Base-by-base conservation (phyloP, 73 alveolate genomes). In the Stentor roeselii region DNA sequence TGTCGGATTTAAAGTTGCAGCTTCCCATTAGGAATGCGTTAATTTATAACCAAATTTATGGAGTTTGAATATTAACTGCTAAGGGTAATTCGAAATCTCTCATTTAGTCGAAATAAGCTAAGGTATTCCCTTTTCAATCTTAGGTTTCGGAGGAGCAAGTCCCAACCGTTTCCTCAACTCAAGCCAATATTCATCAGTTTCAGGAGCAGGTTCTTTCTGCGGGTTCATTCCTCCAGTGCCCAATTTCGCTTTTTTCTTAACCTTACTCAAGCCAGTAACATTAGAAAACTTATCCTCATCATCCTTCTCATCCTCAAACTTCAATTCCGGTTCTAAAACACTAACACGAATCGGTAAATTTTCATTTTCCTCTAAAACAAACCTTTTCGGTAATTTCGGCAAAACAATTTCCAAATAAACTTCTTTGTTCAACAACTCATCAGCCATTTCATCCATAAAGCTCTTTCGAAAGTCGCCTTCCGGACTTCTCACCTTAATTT, bases 381-480 rank as follows among this genome's bases (percentile, higher is more conserved):
- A 76, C 39, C 99, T 83, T 87, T 95, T 95, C 36, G 89, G 91
- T 3, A 95, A 83, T 67, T 92, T 83, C 11, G 98, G 98, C 67
- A 95, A 86, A 40, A 89, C 82, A 21, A 92, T 89, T 60, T 90
- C 97, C 76, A 92, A 91, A 34, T 84, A 86, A 42, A 87, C 76
- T 50, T 93, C 98, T 75, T 92, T 89, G 61, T 87, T 91, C 59
- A 95, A 86, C 90, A 95, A 83, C 60, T 85, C 85, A 75, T 95
- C 98, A 32, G 93, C 89, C 76, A 83, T 89, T 83, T 95, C 99
- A 87, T 95, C 99, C 93, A 95, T 91, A 83, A 91, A 95, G 61
- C 88, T 86, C 42, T 84, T 88, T 40, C 87, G 90, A 78, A 93
- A 93, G 60, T 36, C 39, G 42, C 96, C 95, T 59, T 83, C 88